Percentiles rank a stretch among this genome's conserved stretches.
Evolutionary conservation across 2,329 filamentous ascomycete species (phyloP).

Genomic region (Zymoseptoria tritici): DNA sequence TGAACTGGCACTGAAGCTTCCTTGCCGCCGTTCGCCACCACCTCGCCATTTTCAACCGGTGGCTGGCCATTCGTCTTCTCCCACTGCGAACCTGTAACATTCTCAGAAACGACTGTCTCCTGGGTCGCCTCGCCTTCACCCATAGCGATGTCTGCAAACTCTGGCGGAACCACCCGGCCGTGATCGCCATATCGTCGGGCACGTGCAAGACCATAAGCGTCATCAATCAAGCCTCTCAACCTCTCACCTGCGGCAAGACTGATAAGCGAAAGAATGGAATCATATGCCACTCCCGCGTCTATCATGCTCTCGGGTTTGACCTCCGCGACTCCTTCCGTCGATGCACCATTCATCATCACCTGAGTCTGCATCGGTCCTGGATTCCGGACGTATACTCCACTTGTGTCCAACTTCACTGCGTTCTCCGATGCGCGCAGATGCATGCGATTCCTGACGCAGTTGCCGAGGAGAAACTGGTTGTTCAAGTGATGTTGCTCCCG

Average conservation of each 20-base stretch:
- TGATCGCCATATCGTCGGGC: constrained; percentile 72
- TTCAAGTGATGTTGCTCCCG: constrained; percentile 61
- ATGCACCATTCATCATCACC: constrained; percentile 23
- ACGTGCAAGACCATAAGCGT: constrained; percentile 62
- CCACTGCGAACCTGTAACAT: constrained; percentile 28
- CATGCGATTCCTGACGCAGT: constrained; percentile 47
- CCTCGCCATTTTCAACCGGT: constrained; percentile 15
- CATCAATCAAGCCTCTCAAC: constrained; percentile 66
- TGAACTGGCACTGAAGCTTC: constrained; percentile 34
- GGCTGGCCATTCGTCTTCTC: constrained; percentile 16
- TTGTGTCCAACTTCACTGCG: constrained; percentile 52
- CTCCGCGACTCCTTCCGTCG: constrained; percentile 23
- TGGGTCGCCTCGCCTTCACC: constrained; percentile 36
- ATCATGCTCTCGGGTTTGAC: constrained; percentile 44
- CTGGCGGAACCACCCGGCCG: constrained; percentile 66
- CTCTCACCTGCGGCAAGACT: constrained; percentile 78
- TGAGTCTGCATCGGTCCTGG: constrained; percentile 15
- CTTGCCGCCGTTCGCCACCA: constrained; percentile 11
- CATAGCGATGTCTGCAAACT: constrained; percentile 66
- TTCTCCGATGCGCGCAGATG: constrained; percentile 52
- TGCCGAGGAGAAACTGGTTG: constrained; percentile 64
- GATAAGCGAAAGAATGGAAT: constrained; percentile 74
- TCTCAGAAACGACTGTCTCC: constrained; percentile 33
- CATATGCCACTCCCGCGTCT: constrained; percentile 61
- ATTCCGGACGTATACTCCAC: constrained; percentile 42